Base-by-base conservation (phyloP, 2,329 filamentous ascomycete species). In the Colletotrichum sublineola region DNA sequence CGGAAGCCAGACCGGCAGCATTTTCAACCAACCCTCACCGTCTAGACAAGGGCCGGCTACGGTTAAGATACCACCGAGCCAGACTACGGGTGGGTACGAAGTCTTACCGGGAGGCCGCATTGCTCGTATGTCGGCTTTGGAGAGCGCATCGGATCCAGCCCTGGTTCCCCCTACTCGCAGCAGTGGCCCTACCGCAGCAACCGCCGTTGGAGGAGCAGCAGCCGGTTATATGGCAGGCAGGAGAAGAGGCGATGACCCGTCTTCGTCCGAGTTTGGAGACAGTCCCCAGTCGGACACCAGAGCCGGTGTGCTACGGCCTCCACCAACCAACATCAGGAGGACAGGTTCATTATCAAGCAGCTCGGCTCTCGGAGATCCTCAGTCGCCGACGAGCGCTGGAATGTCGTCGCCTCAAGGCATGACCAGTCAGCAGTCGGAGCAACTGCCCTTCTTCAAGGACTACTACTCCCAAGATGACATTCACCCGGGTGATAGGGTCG, bases 381-480 rank as follows among this genome's bases (percentile, higher is more conserved):
- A 91, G 67, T 97, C 95, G 12, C 95, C 95, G 8, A 88, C 86
- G 71, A 95, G 89, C 80, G 91, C 86, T 36, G 91, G 87, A 57
- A 92, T 94, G 82, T 97, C 95, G 3, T 98, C 95, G 4, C 94
- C 94, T 0, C 93, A 93, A 77, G 95, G 92, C 36, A 84, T 96
- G 73, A 90, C 91, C 33, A 97, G 95, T 77, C 94, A 96, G 72
- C 95, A 98, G 80, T 98, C 96, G 0, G 96, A 99, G 82, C 96
- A 98, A 81, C 85, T 99, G 66, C 92, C 94, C 5, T 97, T 95
- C 79, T 99, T 99, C 90, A 97, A 97, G 80, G 96, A 99, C 81
- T 99, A 99, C 82, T 99, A 99, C 80, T 98, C 96, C 2, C 92
- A 96, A 77, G 96, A 98, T 77, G 95, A 98, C 77, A 97, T 99